Evolutionary conservation across 768 basidiomycete genomes (phyloP), one percentile per base, ranked within the genome.

Genomic region (Lactarius tabidus): DNA sequence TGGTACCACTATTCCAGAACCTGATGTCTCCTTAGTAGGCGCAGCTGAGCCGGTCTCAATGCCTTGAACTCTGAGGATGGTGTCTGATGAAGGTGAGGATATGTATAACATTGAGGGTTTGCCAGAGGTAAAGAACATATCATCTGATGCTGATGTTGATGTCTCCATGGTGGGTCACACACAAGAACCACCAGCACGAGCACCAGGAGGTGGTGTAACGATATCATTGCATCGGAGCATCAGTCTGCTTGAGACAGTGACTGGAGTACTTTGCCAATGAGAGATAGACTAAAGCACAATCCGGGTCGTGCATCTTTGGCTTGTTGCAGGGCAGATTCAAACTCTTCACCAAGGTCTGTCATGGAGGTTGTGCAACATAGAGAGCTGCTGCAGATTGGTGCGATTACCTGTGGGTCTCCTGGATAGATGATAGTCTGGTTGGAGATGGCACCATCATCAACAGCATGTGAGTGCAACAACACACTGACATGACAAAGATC

Each of bases 341-440:
- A 85, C 62, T 81, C 87, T 62, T 84, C 78, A 74, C 79, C 90
- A n/a, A 93, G 77, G 70, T 93, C 91, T 0, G 87, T 87, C 77
- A 89, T 80, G 0, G 89, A 92, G 52, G 84, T 88, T 23, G 87
- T 89, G 51, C 88, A 77, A 41, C 84, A 77, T 29, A 85, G 67
- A 1, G 81, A 82, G 63, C 82, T 82, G 70, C 84, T 84, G 20
- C 85, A 80, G 61, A 85, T 85, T 3, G 88, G 86, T 9, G 84
- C 83, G 65, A 93, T 93, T 17, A 85, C 86, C 9, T 90, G 83
- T 20, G 83, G 81, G 70, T 90, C 91, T 3, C 88, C 87, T 8
- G 83, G 86, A 72, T 91, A 90, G 7, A 89, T 76, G 67, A 88
- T 89, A 14, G 83, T 82, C 57, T 85, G 82, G 39, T 83, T 81